Conservation (phyloP, 1,139 yeast species). For the Zygoascus sp. region DNA sequence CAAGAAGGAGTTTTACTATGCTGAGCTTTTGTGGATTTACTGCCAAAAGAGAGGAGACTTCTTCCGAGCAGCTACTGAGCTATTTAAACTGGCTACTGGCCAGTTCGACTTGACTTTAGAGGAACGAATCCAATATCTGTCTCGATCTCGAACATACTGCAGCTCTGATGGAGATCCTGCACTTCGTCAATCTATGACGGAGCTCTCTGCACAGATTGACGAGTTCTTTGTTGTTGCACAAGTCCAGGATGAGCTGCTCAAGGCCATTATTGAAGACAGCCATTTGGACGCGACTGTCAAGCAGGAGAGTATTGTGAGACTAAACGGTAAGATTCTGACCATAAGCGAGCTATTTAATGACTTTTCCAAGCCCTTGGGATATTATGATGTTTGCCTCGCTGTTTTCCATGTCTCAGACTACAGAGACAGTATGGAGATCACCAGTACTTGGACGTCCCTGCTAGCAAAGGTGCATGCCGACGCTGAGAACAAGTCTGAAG, state of each 20-base stretch:
- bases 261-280: conserved; percentile 54
- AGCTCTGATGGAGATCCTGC: conserved; percentile 79
- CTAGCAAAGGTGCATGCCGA: conserved; percentile 23
- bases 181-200: conserved; percentile 65
- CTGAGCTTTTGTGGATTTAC: conserved; percentile 83
- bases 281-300: conserved; percentile 47
- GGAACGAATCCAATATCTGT: conserved; percentile 79
- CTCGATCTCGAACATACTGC: conserved; percentile 91
- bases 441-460: conserved; percentile 37
- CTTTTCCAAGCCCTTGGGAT: conserved; percentile 83
- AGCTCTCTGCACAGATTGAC: conserved; percentile 62
- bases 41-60: conserved; percentile 79
- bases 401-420: conserved; percentile 77
- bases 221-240: conserved; percentile 85
- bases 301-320: conserved; percentile 46
- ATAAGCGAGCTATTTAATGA: conserved; percentile 80
- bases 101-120: conserved; percentile 58
- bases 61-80: conserved; percentile 76
- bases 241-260: conserved; percentile 76
- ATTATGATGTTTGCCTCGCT: conserved; percentile 72
- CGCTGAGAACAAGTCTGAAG: conserved; percentile 32
- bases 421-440: conserved; percentile 38
- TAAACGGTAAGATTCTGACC: conserved; percentile 62
- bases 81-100: conserved; percentile 67
- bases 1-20: conserved; percentile 60